Base-by-base conservation (phyloP, 2,329 filamentous ascomycete genomes). In the Penicillium fuscoglaucum region DNA sequence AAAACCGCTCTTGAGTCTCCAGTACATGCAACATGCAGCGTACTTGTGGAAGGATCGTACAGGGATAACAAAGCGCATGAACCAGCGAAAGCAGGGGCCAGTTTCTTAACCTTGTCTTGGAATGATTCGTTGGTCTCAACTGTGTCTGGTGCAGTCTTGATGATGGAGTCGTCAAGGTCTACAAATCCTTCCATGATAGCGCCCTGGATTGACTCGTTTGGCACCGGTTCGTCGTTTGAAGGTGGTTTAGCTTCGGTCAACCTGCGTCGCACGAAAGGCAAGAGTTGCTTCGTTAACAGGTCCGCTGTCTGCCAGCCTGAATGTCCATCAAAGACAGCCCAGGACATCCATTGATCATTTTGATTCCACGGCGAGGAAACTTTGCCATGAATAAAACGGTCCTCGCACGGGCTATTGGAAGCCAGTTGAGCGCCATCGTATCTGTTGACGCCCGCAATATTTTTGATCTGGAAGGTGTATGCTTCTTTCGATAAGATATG, bases 1-100 rank as follows among this genome's bases (percentile, higher is more conserved):
- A 89, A 77, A 0, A 90, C 85, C 12, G 87, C 87, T 37, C 87
- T 81, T 0, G 85, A 89, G 72, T 90, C 87, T 0, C 88, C 88
- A 0, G 84, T 83, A 61, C 85, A 87, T 0, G 88, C 88, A 2
- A 88, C 85, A 26, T 84, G 82, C 0, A 90, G 73, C 0, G 76
- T 83, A 6, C 78, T 77, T 1, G 77, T 76, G 0, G 65, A 58
- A 0, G 84, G 79, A 60, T 90, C 86, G 66, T 84, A 89, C 1
- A 88, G 73, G 0, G 86, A 80, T 1, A 90, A 76, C 1, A 89
- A 75, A 12, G 87, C 87, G 62, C 86, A 89, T 4, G 85, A 88
- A 6, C 87, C 87, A 1, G 80, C 74, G 52, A 78, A 76, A 21
- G 68, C 70, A 28, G 69, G 68, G 8, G 58, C 40, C 17, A 70